phyloP scores from a whole-genome alignment of 805 yeast genomes.

The Sungouiella blattae region DNA sequence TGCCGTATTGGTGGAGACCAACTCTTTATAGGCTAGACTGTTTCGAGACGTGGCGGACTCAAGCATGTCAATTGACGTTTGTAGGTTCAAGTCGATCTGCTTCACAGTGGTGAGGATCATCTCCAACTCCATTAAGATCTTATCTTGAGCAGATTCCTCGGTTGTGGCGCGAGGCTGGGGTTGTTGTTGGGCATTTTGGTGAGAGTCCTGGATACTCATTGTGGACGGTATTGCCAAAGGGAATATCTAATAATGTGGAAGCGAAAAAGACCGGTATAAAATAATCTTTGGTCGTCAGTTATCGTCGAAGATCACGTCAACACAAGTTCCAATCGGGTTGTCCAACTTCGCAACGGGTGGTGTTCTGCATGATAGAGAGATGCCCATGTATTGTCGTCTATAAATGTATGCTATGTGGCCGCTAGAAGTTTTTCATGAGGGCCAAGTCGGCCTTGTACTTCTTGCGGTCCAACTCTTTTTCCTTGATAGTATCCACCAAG shows the following conservation, averaged over 20 bases:
- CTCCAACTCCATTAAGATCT: constrained; percentile 29
- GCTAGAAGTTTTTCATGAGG: too few relatives aligned
- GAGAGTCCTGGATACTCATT: too few relatives aligned
- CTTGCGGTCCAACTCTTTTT: constrained; percentile 20
- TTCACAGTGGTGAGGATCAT: constrained; percentile 31
- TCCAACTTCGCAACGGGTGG: too few relatives aligned
- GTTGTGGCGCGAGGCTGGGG: too few relatives aligned
- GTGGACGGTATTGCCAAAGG: too few relatives aligned
- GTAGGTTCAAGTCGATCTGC: constrained; percentile 26
- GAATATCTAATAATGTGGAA: too few relatives aligned
- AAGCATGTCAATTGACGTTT: constrained; percentile 21
- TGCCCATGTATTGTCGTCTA: background rate
- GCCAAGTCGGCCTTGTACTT: constrained; percentile 13
- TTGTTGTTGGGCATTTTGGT: too few relatives aligned
- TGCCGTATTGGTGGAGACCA: constrained; percentile 17
- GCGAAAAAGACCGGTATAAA: too few relatives aligned
- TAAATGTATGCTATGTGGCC: background rate
- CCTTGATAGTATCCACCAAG: constrained; percentile 26
- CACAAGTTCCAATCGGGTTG: too few relatives aligned
- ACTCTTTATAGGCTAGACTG: constrained; percentile 9
- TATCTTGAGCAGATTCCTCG: constrained; percentile 21
- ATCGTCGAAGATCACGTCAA: too few relatives aligned
- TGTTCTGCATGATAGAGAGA: too few relatives aligned
- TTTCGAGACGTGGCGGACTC: background rate
- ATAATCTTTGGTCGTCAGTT: too few relatives aligned